phyloP scores from a whole-genome alignment of 805 yeast species.

The Metschnikowia bowlesiae region DNA sequence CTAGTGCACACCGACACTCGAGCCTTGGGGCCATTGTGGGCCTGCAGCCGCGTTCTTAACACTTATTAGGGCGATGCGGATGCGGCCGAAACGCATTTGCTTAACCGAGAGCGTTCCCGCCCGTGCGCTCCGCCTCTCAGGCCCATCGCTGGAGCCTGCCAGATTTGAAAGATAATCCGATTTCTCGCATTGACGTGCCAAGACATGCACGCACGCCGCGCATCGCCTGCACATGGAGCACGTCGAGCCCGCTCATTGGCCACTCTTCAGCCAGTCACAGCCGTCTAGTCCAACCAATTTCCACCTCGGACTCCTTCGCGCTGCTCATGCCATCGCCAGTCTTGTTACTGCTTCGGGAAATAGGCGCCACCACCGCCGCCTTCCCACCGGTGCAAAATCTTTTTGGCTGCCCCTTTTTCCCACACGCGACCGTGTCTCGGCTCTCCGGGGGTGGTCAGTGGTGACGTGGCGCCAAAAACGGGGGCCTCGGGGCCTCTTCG shows the following conservation, averaged over 20 bases:
- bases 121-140: not conserved
- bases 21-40: not conserved
- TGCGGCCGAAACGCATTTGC: too few species aligned
- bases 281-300: not conserved
- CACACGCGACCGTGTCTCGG: too few species aligned
- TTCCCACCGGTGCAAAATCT: too few species aligned
- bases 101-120: not conserved
- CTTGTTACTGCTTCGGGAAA: too few species aligned
- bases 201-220: not conserved
- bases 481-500: not conserved
- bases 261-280: not conserved
- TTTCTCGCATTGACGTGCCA: not conserved
- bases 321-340: too few species aligned
- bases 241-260: not conserved
- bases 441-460: too few species aligned
- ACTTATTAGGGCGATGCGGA: not conserved
- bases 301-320: not conserved
- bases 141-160: not conserved
- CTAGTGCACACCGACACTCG: not conserved
- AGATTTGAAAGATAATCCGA: slow-evolving; percentile 1
- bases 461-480: too few species aligned
- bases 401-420: too few species aligned
- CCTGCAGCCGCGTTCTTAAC: not conserved
- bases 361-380: too few species aligned
- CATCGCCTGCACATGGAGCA: not conserved